Evolutionary conservation across 305 asterid species (phyloP).

Genomic region (Fraxinus ornus): DNA sequence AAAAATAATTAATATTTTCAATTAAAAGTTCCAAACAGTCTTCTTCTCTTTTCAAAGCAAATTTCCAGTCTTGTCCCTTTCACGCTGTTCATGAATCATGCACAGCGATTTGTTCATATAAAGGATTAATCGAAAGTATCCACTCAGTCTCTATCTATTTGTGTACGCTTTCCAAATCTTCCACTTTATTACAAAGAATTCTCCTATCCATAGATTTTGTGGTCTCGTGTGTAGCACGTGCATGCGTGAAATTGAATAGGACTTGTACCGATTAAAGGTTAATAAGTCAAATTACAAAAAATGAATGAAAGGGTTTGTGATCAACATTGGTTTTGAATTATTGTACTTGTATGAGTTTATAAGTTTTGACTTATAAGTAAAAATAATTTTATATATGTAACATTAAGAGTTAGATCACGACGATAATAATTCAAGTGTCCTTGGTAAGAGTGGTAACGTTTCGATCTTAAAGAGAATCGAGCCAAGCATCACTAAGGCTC

Average conservation of each 20-base stretch:
- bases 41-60: no score
- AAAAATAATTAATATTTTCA: no score
- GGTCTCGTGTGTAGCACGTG: neutral
- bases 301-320: neutral
- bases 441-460: neutral
- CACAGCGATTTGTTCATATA: neutral
- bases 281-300: neutral
- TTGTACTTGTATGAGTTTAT: neutral
- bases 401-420: neutral
- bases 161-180: neutral
- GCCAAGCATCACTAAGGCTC: no score
- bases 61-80: neutral
- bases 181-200: neutral
- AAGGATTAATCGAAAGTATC: neutral
- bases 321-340: neutral
- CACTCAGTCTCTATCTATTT: neutral
- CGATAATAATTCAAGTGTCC: no score
- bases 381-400: neutral
- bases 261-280: neutral
- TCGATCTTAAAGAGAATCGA: no score
- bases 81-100: neutral
- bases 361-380: neutral
- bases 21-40: no score
- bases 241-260: neutral
- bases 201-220: neutral